These are phyloP conservation scores for Ustilaginoidea virens DNA, from an alignment of 2,329 filamentous ascomycete genomes.

Conservation along the genomic window DNA sequence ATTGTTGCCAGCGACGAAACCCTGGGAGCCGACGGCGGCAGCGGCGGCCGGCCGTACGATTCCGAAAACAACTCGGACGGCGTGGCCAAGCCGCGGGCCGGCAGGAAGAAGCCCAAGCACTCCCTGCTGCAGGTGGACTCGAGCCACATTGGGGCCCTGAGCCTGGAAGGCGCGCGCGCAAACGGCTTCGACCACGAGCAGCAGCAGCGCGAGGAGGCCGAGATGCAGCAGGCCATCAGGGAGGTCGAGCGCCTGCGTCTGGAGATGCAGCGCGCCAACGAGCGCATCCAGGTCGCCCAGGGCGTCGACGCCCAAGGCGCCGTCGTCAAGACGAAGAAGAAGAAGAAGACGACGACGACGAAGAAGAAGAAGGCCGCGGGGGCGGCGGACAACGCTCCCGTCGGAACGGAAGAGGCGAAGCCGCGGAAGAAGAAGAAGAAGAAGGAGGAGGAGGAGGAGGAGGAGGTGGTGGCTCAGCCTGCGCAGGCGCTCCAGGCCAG, in stretches of 20 bases:
- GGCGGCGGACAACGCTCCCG: conserved; percentile 9
- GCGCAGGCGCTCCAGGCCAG: neutral
- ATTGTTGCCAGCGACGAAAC: conserved; percentile 62
- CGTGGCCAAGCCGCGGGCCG: conserved; percentile 26
- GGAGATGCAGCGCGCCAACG: conserved; percentile 76
- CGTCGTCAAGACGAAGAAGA: conserved; percentile 53
- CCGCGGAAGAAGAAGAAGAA: conserved; percentile 35
- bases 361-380: conserved; percentile 11
- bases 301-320: conserved; percentile 51
- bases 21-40: conserved; percentile 37
- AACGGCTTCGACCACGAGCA: conserved; percentile 42
- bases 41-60: conserved; percentile 32
- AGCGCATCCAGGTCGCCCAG: conserved; percentile 55
- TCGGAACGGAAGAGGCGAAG: conserved; percentile 18
- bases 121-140: conserved; percentile 74
- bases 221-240: conserved; percentile 78
- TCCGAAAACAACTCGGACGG: conserved; percentile 36
- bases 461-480: neutral
- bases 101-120: conserved; percentile 37
- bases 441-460: conserved; percentile 10
- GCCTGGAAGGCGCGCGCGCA: conserved; percentile 36
- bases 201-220: conserved; percentile 62
- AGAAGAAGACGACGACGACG: conserved; percentile 30
- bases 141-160: conserved; percentile 60
- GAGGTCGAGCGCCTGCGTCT: conserved; percentile 76